Conservation (phyloP, 441 rosid genomes). For the Aleurites moluccanus region DNA sequence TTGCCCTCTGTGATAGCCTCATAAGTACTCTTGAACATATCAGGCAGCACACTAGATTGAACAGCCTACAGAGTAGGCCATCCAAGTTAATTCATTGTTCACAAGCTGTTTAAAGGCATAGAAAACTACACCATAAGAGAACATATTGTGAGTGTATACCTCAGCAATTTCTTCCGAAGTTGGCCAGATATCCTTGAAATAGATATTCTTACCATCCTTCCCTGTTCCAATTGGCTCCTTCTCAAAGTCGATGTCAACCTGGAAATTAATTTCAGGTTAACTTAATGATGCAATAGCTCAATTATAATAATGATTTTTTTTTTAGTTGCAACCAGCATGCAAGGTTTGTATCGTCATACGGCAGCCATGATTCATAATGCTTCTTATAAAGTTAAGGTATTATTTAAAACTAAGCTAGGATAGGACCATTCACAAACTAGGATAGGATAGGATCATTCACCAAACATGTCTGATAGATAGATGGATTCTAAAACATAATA, state of each 20-base stretch:
- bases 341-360: neutral
- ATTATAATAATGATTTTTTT: neutral
- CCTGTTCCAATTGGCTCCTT: slow-evolving; percentile 91
- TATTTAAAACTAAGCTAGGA: neutral
- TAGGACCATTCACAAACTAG: neutral
- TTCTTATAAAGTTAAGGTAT: neutral
- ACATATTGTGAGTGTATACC: slow-evolving; percentile 41
- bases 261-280: slow-evolving; percentile 25
- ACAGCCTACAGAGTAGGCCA: slow-evolving; percentile 59
- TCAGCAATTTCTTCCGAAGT: slow-evolving; percentile 86
- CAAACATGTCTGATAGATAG: neutral
- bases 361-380: neutral
- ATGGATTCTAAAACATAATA: neutral
- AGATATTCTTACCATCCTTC: slow-evolving; percentile 79
- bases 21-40: slow-evolving; percentile 90
- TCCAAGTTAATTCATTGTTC: slow-evolving; percentile 14
- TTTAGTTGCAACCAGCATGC: neutral
- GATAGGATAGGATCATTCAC: neutral
- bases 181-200: slow-evolving; percentile 94
- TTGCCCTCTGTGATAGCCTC: slow-evolving; percentile 93
- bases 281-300: slow-evolving; percentile 6
- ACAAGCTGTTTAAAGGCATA: slow-evolving; percentile 13
- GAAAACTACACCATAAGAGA: neutral
- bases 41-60: slow-evolving; percentile 91
- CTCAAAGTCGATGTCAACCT: slow-evolving; percentile 96